Conservation (phyloP, 768 basidiomycete species). For the Crucibulum laeve region DNA sequence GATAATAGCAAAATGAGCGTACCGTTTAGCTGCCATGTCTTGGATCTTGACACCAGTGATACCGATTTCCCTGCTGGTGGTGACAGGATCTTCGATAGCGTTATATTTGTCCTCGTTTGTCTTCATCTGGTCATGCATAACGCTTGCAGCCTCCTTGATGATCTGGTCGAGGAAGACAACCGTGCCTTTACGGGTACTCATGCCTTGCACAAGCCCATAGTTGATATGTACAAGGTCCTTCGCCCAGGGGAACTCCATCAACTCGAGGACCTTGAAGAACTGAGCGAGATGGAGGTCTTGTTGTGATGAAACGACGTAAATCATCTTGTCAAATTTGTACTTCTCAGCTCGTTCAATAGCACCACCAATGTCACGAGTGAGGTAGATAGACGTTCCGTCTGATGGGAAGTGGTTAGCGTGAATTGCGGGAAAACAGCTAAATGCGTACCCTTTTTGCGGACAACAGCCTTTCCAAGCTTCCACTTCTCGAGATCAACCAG, state of each 20-base stretch:
- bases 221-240: slow-evolving; percentile 81
- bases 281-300: slow-evolving; percentile 87
- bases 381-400: slow-evolving; percentile 94
- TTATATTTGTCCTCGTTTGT: slow-evolving; percentile 92
- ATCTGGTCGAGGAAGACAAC: slow-evolving; percentile 95
- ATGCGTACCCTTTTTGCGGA: slow-evolving; percentile 76
- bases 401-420: slow-evolving; percentile 1
- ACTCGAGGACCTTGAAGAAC: slow-evolving; percentile 88
- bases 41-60: slow-evolving; percentile 97
- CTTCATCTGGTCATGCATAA: slow-evolving; percentile 97
- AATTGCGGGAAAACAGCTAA: background rate
- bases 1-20: slow-evolving; percentile 14
- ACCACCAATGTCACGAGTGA: slow-evolving; percentile 93
- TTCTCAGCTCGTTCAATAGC: slow-evolving; percentile 90
- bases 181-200: slow-evolving; percentile 92
- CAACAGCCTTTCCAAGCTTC: slow-evolving; percentile 88
- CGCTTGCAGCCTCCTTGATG: slow-evolving; percentile 77
- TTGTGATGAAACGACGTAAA: slow-evolving; percentile 87
- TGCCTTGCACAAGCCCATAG: slow-evolving; percentile 88
- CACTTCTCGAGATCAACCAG: slow-evolving; percentile 84
- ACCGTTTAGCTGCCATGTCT: slow-evolving; percentile 95
- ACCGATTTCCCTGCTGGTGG: slow-evolving; percentile 76
- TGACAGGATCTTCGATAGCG: slow-evolving; percentile 83
- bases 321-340: slow-evolving; percentile 85
- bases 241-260: slow-evolving; percentile 91